Evolutionary conservation across 371 early-diverging fungal genomes (phyloP), one percentile per base, ranked within the genome.

Genomic region (Fennellomyces sp.): DNA sequence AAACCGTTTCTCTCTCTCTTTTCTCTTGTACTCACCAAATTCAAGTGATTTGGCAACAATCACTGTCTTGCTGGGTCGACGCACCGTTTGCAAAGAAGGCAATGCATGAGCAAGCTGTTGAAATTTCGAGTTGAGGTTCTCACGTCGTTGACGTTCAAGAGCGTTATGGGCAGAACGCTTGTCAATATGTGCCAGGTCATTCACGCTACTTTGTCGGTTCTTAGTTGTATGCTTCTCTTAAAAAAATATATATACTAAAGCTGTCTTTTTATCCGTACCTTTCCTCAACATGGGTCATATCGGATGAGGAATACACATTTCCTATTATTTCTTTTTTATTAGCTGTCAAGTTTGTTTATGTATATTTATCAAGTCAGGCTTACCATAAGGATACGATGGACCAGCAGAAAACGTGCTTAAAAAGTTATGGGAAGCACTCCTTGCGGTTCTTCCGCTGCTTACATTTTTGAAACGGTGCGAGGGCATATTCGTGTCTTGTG

Each of bases 151-250:
- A 19, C 92, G 80, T 63, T 92, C 92, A 23, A 90, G 76, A 25
- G 91, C 91, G 56, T 92, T 92, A 66, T 92, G 92, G 39, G 83
- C 89, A n/a, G 88, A 88, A 73, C 72, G 76, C 76, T 78, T 89
- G 47, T 72, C 72, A 51, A 66, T 61, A 31, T 68, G 67, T 28
- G 70, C 69, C 15, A 72, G 68, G 15, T 75, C 75, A 57, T 69
- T 75, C 19, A 26, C 11, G 17, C 29, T 28, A 23, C 33, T 51
- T 41, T 17, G n/a, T 19, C 17, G 12, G 12, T 29, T 29, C 7
- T 12, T 28, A 28, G n/a, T n/a, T n/a, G n/a, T n/a, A n/a, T n/a
- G n/a, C n/a, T n/a, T n/a, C n/a, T n/a, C n/a, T n/a, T 4, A 12
- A 28, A 28, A 31, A 53, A 5, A 26, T 19, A 8, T 19, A 29